Conservation (phyloP, 768 basidiomycete species). For the Podaxis pistillaris region DNA sequence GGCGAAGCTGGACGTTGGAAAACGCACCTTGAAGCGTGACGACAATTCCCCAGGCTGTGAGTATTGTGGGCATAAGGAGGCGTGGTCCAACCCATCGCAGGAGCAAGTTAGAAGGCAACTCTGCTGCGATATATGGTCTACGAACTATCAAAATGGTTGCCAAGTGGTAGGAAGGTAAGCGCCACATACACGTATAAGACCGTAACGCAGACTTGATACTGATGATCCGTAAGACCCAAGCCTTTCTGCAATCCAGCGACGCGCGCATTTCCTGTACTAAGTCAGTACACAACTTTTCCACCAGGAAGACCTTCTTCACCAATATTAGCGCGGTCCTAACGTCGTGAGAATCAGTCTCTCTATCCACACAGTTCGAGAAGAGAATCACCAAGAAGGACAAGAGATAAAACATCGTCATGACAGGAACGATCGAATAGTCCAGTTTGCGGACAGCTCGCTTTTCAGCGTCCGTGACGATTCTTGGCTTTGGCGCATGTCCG, state of each 20-base stretch:
- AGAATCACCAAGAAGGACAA: conserved; percentile 33
- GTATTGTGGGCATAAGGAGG: conserved; percentile 44
- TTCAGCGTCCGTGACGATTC: conserved; percentile 17
- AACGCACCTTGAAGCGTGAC: conserved; percentile 39
- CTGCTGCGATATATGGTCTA: conserved; percentile 44
- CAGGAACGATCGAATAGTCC: conserved; percentile 31
- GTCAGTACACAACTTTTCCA: background rate
- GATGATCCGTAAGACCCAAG: conserved; percentile 35
- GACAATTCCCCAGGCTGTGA: conserved; percentile 50
- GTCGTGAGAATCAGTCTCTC: background rate
- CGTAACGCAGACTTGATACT: conserved; percentile 36
- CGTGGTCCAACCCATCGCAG: conserved; percentile 45
- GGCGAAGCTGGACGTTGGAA: background rate
- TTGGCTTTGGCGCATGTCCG: background rate
- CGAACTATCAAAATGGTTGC: background rate
- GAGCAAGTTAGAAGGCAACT: conserved; percentile 48
- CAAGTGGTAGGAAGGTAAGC: background rate
- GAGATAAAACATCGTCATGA: conserved; percentile 38
- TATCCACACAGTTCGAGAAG: background rate
- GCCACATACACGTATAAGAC: conserved; percentile 30
- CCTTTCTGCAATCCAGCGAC: conserved; percentile 48
- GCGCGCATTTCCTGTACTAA: conserved; percentile 38
- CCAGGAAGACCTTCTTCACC: conserved; percentile 20
- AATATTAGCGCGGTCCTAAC: conserved; percentile 36
- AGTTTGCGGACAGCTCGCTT: conserved; percentile 26